Evolutionary conservation across 108 stramenopile genomes (phyloP).

Genomic region (Conticribra weissflogii): DNA sequence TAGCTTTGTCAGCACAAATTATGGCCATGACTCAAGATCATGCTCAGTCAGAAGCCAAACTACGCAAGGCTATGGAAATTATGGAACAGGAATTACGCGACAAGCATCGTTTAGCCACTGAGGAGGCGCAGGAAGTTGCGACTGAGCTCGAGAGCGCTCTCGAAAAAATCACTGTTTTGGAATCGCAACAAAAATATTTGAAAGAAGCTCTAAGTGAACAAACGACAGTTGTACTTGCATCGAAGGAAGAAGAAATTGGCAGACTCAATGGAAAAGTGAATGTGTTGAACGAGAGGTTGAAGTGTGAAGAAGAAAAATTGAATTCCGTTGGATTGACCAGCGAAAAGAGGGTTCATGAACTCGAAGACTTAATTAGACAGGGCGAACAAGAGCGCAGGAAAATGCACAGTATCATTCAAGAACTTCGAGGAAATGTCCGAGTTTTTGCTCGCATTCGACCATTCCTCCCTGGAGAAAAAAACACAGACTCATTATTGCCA

Average conservation of each 20-base stretch:
- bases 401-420: constrained; percentile 96
- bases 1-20: constrained; percentile 33
- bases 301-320: constrained; percentile 10
- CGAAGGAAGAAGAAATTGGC: constrained; percentile 27
- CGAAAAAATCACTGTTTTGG: constrained; percentile 17
- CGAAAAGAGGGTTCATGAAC: constrained; percentile 13
- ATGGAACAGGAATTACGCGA: constrained; percentile 9
- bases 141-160: background rate
- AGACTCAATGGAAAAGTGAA: constrained; percentile 16
- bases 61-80: constrained; percentile 24
- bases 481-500: constrained; percentile 52
- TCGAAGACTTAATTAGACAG: constrained; percentile 14
- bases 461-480: constrained; percentile 72
- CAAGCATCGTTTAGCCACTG: background rate
- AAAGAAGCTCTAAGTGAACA: constrained; percentile 27
- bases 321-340: background rate
- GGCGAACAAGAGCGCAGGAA: constrained; percentile 17
- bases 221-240: constrained; percentile 9
- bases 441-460: constrained; percentile 95
- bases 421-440: constrained; percentile 94
- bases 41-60: constrained; percentile 17
- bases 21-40: constrained; percentile 39
- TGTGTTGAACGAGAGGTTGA: constrained; percentile 9
- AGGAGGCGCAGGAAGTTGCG: background rate
- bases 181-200: constrained; percentile 2